phyloP scores from a whole-genome alignment of 805 yeast genomes.

The Wickerhamiella vanderwaltii region DNA sequence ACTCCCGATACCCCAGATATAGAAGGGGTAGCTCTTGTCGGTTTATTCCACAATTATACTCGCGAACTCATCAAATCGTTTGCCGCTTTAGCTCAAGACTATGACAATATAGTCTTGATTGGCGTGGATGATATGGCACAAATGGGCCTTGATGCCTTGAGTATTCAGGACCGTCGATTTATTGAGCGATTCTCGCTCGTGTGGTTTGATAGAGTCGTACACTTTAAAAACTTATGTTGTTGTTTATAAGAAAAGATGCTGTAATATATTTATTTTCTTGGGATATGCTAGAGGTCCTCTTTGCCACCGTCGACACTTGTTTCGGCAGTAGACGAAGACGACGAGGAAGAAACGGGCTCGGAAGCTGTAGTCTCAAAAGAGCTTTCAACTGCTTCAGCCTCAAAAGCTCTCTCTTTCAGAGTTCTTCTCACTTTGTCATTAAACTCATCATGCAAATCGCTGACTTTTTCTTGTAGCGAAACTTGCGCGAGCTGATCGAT shows the following conservation, averaged over 20 bases:
- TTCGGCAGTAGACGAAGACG: too few species aligned
- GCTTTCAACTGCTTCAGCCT: too few species aligned
- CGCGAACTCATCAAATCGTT: conserved; percentile 33
- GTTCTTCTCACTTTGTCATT: too few species aligned
- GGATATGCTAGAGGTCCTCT: not conserved
- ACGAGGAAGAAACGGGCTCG: too few species aligned
- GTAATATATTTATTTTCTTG: too few species aligned
- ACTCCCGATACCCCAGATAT: conserved; percentile 29
- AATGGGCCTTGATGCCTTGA: conserved; percentile 49
- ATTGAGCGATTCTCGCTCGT: conserved; percentile 31
- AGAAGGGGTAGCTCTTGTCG: conserved; percentile 34
- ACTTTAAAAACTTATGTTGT: conserved; percentile 28
- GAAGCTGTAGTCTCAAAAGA: too few species aligned
- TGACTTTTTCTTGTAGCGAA: not conserved
- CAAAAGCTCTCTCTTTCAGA: too few species aligned
- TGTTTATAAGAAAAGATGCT: too few species aligned
- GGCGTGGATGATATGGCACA: conserved; percentile 38
- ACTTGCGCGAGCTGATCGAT: conserved; percentile 9
- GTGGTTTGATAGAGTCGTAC: conserved; percentile 41
- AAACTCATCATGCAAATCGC: conserved; percentile 6
- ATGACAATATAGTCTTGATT: conserved; percentile 23
- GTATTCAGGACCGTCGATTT: conserved; percentile 36
- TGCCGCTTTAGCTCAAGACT: conserved; percentile 30
- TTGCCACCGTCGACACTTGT: not conserved
- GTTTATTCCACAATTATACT: conserved; percentile 42